Conservation (phyloP, 257 asterid species). For the Nicotiana paniculata region DNA sequence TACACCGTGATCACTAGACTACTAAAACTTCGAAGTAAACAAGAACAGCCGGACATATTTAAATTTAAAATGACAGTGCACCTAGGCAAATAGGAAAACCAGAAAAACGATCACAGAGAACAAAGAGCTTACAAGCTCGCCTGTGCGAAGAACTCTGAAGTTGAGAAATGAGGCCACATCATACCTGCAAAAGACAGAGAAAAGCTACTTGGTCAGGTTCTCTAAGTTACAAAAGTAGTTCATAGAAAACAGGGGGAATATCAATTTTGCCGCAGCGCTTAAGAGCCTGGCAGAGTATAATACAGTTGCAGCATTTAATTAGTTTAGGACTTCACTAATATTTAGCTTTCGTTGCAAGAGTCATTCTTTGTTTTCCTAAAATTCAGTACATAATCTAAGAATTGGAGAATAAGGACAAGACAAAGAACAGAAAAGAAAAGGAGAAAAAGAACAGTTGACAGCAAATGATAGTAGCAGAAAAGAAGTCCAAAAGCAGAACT, state of each 20-base stretch:
- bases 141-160: slow-evolving; percentile 48
- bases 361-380: background rate
- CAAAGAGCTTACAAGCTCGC: slow-evolving; percentile 63
- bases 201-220: slow-evolving; percentile 11
- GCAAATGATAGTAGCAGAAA: background rate
- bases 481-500: background rate
- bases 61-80: background rate
- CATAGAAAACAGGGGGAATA: background rate
- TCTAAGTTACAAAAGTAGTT: background rate
- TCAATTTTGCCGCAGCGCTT: background rate
- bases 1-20: background rate
- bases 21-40: background rate
- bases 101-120: background rate
- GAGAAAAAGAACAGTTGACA: background rate
- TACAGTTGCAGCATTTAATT: background rate
- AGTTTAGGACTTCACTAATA: background rate
- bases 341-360: background rate
- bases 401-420: background rate
- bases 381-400: background rate
- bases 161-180: slow-evolving; percentile 74
- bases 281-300: background rate
- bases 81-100: background rate
- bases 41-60: background rate
- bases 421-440: background rate
- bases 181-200: slow-evolving; percentile 50